Base-by-base conservation (phyloP, 352 stramenopile species). In the Pythium volutum region DNA sequence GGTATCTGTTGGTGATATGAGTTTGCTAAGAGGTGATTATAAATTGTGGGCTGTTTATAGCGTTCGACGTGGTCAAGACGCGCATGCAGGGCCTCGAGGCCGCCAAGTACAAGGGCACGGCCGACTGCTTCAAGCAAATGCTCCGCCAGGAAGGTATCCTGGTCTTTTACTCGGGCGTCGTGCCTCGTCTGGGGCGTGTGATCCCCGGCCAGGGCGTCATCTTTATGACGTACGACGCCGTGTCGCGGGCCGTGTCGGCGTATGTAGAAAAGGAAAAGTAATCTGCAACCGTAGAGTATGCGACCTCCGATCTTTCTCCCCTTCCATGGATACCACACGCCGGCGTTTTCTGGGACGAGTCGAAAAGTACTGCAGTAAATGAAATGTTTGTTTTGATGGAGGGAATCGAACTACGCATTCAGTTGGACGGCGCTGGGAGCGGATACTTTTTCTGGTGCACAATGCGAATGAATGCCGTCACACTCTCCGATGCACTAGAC, bases 181-280 rank as follows among this genome's bases (percentile, higher is more conserved):
- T 98, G 20, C 93, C 96, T 57, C 78, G 96, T 16, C 72, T 98
- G 25, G 93, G 92, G 3, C 85, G 96, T 55, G 96, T 98, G 42
- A 95, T 98, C 57, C 96, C 96, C 4, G 96, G 96, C n/a, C 96
- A 98, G 71, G 96, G 96, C 53, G 96, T 98, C 49, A 98, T 98
- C 72, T 98, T 98, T 73, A 98, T 98, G 91, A 91, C 84, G 14
- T 95, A 93, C 70, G 88, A 96, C 62, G 73, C 79, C 59, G 89
- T 96, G 63, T 81, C 80, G 27, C 71, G 73, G 46, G 47, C 70
- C 31, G 80, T 92, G 15, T 73, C 80, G 2, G 59, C 51, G 22
- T 78, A 87, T 53, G 65, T 92, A 2, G 82, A 92, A 12, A 64
- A 69, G 29, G 29, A 68, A 15, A 48, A 61, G 56, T n/a, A n/a